Base-by-base conservation (phyloP, 345 rosid species). In the Sonneratia caseolaris region DNA sequence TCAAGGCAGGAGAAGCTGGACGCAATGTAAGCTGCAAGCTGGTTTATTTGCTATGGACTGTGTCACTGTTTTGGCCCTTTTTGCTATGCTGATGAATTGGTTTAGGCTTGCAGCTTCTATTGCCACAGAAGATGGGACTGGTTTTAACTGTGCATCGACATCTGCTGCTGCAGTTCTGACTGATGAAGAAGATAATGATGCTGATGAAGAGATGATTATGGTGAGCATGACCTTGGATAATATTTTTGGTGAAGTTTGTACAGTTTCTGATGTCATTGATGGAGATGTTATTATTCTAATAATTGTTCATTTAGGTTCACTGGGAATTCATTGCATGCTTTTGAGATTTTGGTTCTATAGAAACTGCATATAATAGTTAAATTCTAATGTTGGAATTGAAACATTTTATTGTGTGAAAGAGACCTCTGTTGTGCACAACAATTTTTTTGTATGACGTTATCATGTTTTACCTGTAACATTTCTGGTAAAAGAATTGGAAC, bases 81-180 rank as follows among this genome's bases (percentile, higher is more conserved):
- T 80, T 77, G 56, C 69, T 32, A 68, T n/a, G 73, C 77, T 72
- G 67, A 53, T 71, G 57, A 73, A 65, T 70, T 81, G 45, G 8
- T 71, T 79, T 55, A 94, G 98, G 88, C 75, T 82, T 84, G 94
- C 87, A 64, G 88, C 89, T 61, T 84, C 91, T 72, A 76, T 84
- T 86, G 79, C 82, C 24, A 86, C 80, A 35, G 96, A 86, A 77
- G 84, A 74, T 18, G 71, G 45, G 47, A 42, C 47, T 48, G 65
- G 77, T 47, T 71, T 64, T 59, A 75, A 74, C 49, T 76, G 76
- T 49, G 81, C 83, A 18, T 81, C 89, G 6, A 74, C 81, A 59
- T 84, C 89, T 72, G 82, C 77, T 77, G 83, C 86, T 68, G 76
- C 67, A 22, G 56, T 45, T 76, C 75, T 72, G 62, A 77, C 78